Percentiles rank a stretch among this genome's conserved stretches.
phyloP scores from a whole-genome alignment of 345 rosid genomes.

The Bruguiera parviflora region DNA sequence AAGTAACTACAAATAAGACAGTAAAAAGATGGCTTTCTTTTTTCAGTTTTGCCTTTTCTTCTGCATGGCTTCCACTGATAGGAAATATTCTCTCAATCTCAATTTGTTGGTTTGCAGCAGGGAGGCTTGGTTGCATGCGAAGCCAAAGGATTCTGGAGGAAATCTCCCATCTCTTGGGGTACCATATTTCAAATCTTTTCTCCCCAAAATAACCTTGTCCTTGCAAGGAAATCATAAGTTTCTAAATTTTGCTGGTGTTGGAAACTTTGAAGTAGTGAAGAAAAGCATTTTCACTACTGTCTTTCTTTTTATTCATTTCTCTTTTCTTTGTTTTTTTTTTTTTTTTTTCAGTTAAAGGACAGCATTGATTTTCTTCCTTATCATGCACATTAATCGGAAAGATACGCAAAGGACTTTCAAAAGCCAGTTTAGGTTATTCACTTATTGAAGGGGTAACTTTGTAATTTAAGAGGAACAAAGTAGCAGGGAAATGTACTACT shows the following conservation, averaged over 20 bases:
- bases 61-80: slow-evolving; percentile 60
- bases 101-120: slow-evolving; percentile 51
- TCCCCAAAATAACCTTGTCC: slow-evolving; percentile 20
- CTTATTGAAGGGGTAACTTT: slow-evolving; percentile 28
- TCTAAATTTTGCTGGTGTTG: neutral
- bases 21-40: slow-evolving; percentile 43
- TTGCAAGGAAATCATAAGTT: slow-evolving; percentile 12
- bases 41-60: slow-evolving; percentile 30
- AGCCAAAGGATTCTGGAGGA: slow-evolving; percentile 56
- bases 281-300: slow-evolving; percentile 5
- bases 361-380: slow-evolving; percentile 12
- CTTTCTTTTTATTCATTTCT: neutral
- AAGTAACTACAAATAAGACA: slow-evolving; percentile 31
- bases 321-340: neutral
- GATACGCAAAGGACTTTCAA: slow-evolving; percentile 35
- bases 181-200: slow-evolving; percentile 19
- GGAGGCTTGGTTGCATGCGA: slow-evolving; percentile 93
- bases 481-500: neutral
- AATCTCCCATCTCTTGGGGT: slow-evolving; percentile 73
- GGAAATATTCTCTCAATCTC: slow-evolving; percentile 43
- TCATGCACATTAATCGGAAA: slow-evolving; percentile 26
- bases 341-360: no score
- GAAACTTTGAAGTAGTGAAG: slow-evolving; percentile 20
- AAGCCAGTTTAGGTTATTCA: slow-evolving; percentile 32
- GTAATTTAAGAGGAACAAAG: slow-evolving; percentile 12